A percentile compares a stretch with the other conserved stretches of the same genome.
Conservation (phyloP, 495 filamentous ascomycete species). For the Pseudotulostoma volvatum region DNA sequence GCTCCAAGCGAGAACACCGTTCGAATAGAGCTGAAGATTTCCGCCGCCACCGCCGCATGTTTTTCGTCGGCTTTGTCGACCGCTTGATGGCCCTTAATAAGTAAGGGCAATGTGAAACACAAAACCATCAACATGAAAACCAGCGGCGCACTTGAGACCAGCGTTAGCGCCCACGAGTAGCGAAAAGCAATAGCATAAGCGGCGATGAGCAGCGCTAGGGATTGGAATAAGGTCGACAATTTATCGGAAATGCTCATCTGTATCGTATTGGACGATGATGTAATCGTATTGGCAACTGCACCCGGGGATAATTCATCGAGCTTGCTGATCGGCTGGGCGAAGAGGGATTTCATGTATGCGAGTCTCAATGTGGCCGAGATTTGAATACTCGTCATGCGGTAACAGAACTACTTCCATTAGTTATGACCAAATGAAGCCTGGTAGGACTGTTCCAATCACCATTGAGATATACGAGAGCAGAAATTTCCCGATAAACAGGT, state of each 20-base stretch:
- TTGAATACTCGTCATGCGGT: constrained; percentile 30
- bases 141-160: constrained; percentile 23
- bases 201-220: constrained; percentile 30
- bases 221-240: constrained; percentile 32
- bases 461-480: constrained; percentile 18
- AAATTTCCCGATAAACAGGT: constrained; percentile 25
- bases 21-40: constrained; percentile 31
- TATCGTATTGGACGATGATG: constrained; percentile 43
- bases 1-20: constrained; percentile 39
- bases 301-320: constrained; percentile 19
- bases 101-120: constrained; percentile 16
- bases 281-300: constrained; percentile 39
- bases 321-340: constrained; percentile 17
- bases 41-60: constrained; percentile 30
- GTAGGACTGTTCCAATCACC: constrained; percentile 6
- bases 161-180: constrained; percentile 32
- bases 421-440: no score
- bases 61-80: constrained; percentile 15
- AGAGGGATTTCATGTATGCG: constrained; percentile 18
- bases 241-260: constrained; percentile 52
- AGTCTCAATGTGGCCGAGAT: constrained; percentile 17
- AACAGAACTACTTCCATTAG: constrained; percentile 28
- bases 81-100: constrained; percentile 23
- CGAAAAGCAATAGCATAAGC: constrained; percentile 35
- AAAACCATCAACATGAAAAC: constrained; percentile 23